Evolutionary conservation across 1,139 yeast genomes (phyloP).

Genomic region (Suhomyces terraborum): DNA sequence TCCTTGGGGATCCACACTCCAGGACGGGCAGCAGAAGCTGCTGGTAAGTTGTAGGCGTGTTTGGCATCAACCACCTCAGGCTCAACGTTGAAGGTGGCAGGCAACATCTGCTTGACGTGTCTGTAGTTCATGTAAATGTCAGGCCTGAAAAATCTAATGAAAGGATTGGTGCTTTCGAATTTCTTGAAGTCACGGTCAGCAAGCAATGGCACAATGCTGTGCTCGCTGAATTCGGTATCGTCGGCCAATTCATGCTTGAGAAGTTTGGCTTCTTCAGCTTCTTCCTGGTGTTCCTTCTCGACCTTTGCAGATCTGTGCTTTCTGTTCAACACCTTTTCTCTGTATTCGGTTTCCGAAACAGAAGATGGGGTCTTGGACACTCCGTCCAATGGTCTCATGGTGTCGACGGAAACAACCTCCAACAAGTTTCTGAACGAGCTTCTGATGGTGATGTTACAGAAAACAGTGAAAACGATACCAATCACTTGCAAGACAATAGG

Average conservation of each 20-base stretch:
- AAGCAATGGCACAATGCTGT: constrained; percentile 42
- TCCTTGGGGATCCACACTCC: constrained; percentile 87
- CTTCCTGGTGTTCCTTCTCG: constrained; percentile 20
- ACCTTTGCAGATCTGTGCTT: constrained; percentile 18
- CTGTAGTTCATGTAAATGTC: constrained; percentile 62
- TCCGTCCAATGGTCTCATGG: constrained; percentile 73
- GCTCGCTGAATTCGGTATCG: constrained; percentile 16
- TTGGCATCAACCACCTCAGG: constrained; percentile 34
- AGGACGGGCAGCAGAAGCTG: constrained; percentile 65
- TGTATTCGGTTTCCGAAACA: constrained; percentile 37
- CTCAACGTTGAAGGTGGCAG: constrained; percentile 45
- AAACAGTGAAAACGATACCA: constrained; percentile 61
- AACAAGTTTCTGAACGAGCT: constrained; percentile 67
- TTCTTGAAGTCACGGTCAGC: constrained; percentile 55
- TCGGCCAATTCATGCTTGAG: constrained; percentile 27
- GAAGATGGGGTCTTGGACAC: constrained; percentile 54
- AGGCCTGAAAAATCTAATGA: constrained; percentile 61
- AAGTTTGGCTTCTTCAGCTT: constrained; percentile 23
- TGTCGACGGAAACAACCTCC: constrained; percentile 60
- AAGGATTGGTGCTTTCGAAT: constrained; percentile 29
- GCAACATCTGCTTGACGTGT: constrained; percentile 55
- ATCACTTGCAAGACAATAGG: constrained; percentile 78
- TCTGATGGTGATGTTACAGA: constrained; percentile 62
- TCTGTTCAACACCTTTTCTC: constrained; percentile 33
- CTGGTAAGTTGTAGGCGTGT: constrained; percentile 68